Base-by-base conservation (phyloP, 495 filamentous ascomycete species). In the Neurospora sp. region DNA sequence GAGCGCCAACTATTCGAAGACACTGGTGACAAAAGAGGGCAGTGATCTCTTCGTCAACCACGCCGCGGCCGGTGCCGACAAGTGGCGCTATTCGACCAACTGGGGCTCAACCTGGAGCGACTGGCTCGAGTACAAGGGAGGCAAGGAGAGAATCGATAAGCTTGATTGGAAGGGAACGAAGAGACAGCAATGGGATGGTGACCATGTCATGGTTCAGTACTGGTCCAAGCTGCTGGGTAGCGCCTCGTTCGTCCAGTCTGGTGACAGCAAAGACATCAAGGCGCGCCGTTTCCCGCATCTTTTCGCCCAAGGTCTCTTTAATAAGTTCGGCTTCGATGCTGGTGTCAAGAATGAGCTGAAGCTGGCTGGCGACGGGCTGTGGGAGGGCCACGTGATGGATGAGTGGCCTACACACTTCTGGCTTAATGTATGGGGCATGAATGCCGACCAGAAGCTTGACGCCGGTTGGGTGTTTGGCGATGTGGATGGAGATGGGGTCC, bases 161-260 rank as follows among this genome's bases (percentile, higher is more conserved):
- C 81, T 86, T 70, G 76, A 80, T 69, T 92, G 91, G 91, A 85
- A 83, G 2, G 91, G 91, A 10, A 88, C 89, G 2, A 83, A 87
- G 46, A 74, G 77, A 0, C 91, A 93, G 75, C 78, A 76, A n/a
- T 93, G 91, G 91, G 71, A 82, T 3, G 90, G 88, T 18, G 85
- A 90, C 68, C 91, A 93, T 74, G 83, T 92, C 12, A 84, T 88
- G 3, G 85, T 89, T 18, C 88, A 91, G 74, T 93, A 93, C 77
- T 93, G 85, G 85, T 90, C 84, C 76, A 82, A 82, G 46, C 80
- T 87, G 39, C 84, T 86, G 27, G 91, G 89, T 16, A 91, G 89
- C 76, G 88, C 86, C 14, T 83, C 86, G 73, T 88, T 91, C 72
- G 74, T 87, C 3, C 89, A 91, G 76, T 84, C 89, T 72, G 89